Conservation (phyloP, 2,329 filamentous ascomycete genomes). For the Diplocarpon mali region DNA sequence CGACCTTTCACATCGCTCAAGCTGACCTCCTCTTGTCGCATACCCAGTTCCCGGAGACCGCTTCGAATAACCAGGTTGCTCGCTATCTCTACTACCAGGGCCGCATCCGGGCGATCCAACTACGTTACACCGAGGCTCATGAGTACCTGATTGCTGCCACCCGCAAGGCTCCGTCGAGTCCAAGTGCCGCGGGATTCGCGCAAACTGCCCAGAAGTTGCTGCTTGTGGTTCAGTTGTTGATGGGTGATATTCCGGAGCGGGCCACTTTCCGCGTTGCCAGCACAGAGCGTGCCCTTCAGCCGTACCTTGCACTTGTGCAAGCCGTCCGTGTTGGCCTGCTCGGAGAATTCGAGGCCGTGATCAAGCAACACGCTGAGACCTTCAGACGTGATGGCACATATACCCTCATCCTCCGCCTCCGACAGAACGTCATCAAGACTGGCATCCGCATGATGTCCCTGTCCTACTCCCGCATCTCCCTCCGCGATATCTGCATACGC, state of each 20-base stretch:
- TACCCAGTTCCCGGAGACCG: conserved; percentile 86
- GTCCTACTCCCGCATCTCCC: conserved; percentile 92
- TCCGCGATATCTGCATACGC: conserved; percentile 94
- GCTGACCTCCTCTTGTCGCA: conserved; percentile 93
- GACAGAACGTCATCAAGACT: conserved; percentile 99
- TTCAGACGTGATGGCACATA: conserved; percentile 95
- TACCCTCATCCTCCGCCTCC: conserved; percentile 83
- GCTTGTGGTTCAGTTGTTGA: conserved; percentile 88
- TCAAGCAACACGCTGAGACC: conserved; percentile 67
- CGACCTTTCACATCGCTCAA: conserved; percentile 92
- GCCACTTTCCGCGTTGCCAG: conserved; percentile 84
- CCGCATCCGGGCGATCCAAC: conserved; percentile 89
- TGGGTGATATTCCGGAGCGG: conserved; percentile 97
- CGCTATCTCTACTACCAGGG: conserved; percentile 96
- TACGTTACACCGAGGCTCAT: conserved; percentile 94
- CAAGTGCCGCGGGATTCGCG: conserved; percentile 85
- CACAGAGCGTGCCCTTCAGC: conserved; percentile 77
- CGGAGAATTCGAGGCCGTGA: conserved; percentile 81
- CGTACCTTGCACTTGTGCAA: conserved; percentile 89
- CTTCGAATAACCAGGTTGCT: conserved; percentile 96
- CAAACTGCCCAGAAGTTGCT: conserved; percentile 95
- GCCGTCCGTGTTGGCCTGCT: conserved; percentile 94
- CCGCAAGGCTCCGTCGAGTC: conserved; percentile 84
- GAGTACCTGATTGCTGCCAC: conserved; percentile 88
- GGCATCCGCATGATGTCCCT: conserved; percentile 98